Evolutionary conservation across 306 rosid genomes (phyloP).

Genomic region (Delonix regia): DNA sequence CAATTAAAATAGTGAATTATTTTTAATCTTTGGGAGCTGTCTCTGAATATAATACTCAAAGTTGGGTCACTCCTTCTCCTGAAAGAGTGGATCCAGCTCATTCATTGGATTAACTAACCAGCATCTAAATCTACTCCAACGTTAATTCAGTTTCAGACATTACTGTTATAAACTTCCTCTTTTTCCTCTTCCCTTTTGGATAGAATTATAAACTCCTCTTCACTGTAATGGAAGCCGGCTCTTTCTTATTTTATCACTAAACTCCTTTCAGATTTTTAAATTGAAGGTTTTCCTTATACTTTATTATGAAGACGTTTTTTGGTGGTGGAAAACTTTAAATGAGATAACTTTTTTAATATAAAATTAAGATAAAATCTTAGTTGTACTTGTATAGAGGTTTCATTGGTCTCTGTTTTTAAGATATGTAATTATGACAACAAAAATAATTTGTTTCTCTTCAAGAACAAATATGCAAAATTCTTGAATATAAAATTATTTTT

Average conservation of each 20-base stretch:
- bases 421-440: no score
- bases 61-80: conserved; percentile 51
- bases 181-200: neutral
- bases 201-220: neutral
- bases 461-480: no score
- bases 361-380: neutral
- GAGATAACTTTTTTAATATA: neutral
- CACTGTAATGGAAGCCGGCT: no score
- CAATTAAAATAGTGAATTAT: conserved; percentile 7
- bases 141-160: conserved; percentile 15
- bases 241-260: neutral
- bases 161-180: neutral
- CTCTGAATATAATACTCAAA: conserved; percentile 42
- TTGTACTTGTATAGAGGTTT: neutral
- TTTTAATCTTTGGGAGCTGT: conserved; percentile 28
- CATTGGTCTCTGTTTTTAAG: no score
- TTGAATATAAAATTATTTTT: no score
- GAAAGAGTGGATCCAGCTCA: conserved; percentile 88
- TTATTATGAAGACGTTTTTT: neutral
- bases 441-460: no score
- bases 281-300: neutral
- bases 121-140: conserved; percentile 41
- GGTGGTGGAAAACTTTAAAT: neutral
- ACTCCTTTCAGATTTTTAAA: neutral
- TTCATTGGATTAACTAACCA: conserved; percentile 51